Conservation (phyloP, 495 filamentous ascomycete genomes). For the Parathielavia appendiculata region DNA sequence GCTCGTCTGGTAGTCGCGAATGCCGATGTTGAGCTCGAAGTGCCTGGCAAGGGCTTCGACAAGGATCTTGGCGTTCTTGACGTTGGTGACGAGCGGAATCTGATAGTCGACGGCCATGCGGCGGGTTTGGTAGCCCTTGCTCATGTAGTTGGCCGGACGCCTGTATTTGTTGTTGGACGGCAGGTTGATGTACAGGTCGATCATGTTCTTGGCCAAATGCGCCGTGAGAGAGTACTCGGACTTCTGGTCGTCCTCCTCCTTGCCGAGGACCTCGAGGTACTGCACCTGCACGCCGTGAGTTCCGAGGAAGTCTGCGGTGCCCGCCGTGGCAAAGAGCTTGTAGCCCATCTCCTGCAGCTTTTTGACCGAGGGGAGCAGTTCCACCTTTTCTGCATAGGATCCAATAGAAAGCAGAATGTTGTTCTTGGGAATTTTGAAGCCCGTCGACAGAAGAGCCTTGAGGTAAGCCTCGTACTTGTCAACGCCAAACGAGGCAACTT, state of each 20-base stretch:
- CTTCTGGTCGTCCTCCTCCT: constrained; percentile 69
- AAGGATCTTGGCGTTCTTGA: constrained; percentile 97
- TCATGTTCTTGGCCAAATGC: constrained; percentile 92
- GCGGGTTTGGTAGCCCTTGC: constrained; percentile 88
- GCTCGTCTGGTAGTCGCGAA: constrained; percentile 84
- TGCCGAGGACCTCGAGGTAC: constrained; percentile 77
- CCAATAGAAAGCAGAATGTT: constrained; percentile 95
- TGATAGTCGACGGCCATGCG: constrained; percentile 99
- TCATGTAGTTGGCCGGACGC: constrained; percentile 96
- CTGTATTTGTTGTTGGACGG: constrained; percentile 96
- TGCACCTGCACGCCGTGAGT: constrained; percentile 86
- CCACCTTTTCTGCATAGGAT: constrained; percentile 93
- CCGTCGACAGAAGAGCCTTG: constrained; percentile 90
- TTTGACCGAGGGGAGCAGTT: constrained; percentile 88
- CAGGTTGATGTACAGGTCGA: constrained; percentile 97
- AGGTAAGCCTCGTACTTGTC: constrained; percentile 98
- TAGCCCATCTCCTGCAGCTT: constrained; percentile 85
- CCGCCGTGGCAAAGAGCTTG: constrained; percentile 91
- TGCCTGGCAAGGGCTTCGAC: constrained; percentile 90
- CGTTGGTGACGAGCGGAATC: constrained; percentile 93
- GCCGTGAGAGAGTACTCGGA: constrained; percentile 94
- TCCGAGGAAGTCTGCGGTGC: constrained; percentile 92
- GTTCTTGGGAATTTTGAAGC: constrained; percentile 93
- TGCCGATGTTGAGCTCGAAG: constrained; percentile 73
- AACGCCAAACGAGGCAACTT: constrained; percentile 91